Base-by-base conservation (phyloP, 495 filamentous ascomycete genomes). In the Lepraria neglecta region DNA sequence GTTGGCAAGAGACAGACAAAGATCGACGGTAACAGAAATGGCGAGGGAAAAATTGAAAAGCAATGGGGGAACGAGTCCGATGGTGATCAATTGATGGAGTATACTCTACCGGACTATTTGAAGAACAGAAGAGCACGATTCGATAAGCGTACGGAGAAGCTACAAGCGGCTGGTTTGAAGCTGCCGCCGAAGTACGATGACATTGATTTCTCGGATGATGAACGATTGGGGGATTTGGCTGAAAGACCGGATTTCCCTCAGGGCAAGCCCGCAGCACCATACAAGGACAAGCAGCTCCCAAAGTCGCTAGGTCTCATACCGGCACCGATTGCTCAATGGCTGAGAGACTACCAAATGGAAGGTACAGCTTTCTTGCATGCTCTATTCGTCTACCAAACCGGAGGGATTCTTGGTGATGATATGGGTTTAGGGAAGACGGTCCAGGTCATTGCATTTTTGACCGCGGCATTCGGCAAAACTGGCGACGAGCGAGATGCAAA, bases 361-460 rank as follows among this genome's bases (percentile, higher is more conserved):
- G 94, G 94, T 28, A 90, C 84, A 10, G 83, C 80, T 19, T 97
- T 97, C 69, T 75, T 98, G 7, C 95, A 98, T 71, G 82, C 90
- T 62, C 75, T 87, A 35, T 98, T 98, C 67, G 87, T 97, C 19
- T 94, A 90, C 67, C 95, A 97, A 63, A 89, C 86, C 60, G 94
- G 95, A 4, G 91, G 89, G 5, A 87, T 98, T 27, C 78, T 98
- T 3, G 85, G 95, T 1, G 94, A 98, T 72, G 94, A 98, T 69
- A 98, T 98, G 94, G 94, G 94, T 38, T 74, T 98, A 35, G 94
- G 94, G 0, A 98, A 98, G 72, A 98, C 94, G 0, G 89, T 98
- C 15, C 94, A 98, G 73, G 91, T 98, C 31, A 95, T 94, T 62
- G 90, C 92, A 0, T 98, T 97, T 66, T 78, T 98, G 40, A 91